Evolutionary conservation across 495 filamentous ascomycete genomes (phyloP).

Genomic region (Evansstolkia leycettana): DNA sequence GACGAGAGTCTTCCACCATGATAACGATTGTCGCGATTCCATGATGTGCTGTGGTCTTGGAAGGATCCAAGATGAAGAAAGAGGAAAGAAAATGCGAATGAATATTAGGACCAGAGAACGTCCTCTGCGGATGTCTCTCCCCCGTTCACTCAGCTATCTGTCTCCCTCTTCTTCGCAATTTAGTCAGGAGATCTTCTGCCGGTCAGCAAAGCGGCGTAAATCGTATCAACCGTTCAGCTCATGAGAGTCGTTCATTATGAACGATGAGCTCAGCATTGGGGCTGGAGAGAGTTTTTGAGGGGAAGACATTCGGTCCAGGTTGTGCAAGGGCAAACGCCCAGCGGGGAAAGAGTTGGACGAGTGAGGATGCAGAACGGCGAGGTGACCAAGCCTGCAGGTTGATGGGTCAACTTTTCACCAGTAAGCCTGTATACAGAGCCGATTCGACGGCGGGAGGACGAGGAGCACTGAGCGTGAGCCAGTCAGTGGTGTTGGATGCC

Average conservation of each 20-base stretch:
- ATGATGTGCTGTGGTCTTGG: constrained; percentile 11
- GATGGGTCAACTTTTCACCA: too few species aligned
- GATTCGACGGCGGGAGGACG: constrained; percentile 2
- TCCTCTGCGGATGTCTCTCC: too few species aligned
- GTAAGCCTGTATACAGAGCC: constrained; percentile 4
- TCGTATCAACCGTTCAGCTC: too few species aligned
- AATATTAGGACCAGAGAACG: neutral
- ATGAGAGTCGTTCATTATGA: neutral
- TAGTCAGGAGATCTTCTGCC: too few species aligned
- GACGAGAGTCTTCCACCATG: constrained; percentile 35
- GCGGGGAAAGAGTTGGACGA: constrained; percentile 18
- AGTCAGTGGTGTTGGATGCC: too few species aligned
- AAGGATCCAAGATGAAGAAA: constrained; percentile 2
- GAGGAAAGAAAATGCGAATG: neutral
- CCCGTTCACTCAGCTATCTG: too few species aligned
- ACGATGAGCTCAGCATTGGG: constrained; percentile 16
- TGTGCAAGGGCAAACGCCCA: neutral
- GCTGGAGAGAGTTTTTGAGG: constrained; percentile 27
- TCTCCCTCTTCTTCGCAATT: too few species aligned
- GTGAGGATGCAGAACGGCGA: constrained; percentile 17
- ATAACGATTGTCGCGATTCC: constrained; percentile 24
- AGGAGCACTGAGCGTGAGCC: constrained; percentile 4
- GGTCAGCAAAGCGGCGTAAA: too few species aligned
- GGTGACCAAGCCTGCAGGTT: constrained; percentile 26
- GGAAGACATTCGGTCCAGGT: constrained; percentile 1